Percentiles rank a stretch among this genome's conserved stretches.
These are phyloP conservation scores for Vaccinium myrtillus DNA, from an alignment of 148 eudicot genomes.

Conservation along the genomic window DNA sequence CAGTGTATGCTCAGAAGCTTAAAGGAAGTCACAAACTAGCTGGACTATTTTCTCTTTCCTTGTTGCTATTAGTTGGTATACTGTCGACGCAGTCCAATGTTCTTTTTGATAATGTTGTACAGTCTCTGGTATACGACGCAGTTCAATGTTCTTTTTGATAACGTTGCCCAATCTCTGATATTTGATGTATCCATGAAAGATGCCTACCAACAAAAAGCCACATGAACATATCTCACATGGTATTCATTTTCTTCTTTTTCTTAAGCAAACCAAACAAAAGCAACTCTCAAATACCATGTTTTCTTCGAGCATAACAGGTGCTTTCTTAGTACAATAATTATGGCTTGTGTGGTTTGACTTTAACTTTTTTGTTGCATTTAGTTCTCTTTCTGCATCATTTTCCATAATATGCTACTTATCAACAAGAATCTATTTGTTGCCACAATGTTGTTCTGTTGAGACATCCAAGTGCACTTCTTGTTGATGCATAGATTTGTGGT, in stretches of 20 bases:
- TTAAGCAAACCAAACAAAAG: no score
- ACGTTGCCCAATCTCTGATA: neutral
- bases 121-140: neutral
- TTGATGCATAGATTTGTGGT: neutral
- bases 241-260: no score
- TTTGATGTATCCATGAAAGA: neutral
- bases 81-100: neutral
- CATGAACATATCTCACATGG: neutral
- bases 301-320: neutral
- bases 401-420: slow-evolving; percentile 4
- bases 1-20: neutral
- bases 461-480: neutral
- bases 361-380: neutral
- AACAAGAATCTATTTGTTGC: neutral
- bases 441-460: neutral
- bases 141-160: neutral
- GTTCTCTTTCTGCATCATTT: neutral
- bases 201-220: neutral
- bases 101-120: neutral
- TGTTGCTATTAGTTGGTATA: neutral
- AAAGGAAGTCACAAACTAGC: neutral
- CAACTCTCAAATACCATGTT: neutral
- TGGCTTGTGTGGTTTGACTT: neutral
- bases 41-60: neutral
- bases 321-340: neutral